phyloP scores from a whole-genome alignment of 495 filamentous ascomycete species.

The Patellaria atrata region DNA sequence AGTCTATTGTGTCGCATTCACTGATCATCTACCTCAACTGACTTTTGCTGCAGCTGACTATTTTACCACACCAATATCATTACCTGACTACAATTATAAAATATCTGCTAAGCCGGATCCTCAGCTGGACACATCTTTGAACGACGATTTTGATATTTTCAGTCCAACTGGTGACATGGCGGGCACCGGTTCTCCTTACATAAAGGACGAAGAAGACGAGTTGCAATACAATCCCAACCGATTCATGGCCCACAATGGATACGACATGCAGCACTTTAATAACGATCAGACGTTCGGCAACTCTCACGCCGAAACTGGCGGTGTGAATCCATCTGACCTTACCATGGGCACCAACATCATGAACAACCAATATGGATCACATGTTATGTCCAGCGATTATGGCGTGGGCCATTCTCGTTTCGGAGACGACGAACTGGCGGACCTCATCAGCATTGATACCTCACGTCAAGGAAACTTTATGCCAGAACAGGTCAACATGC shows the following conservation, averaged over 20 bases:
- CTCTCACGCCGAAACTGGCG: conserved; percentile 40
- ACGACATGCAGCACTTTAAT: conserved; percentile 49
- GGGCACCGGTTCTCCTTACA: conserved; percentile 40
- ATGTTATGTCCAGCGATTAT: conserved; percentile 20
- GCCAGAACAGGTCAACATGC: conserved; percentile 25
- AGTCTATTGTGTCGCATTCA: too few relatives aligned
- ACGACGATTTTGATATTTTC: conserved; percentile 28
- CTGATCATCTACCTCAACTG: too few relatives aligned
- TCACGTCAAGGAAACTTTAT: conserved; percentile 31
- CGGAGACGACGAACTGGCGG: conserved; percentile 50
- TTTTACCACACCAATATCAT: too few relatives aligned
- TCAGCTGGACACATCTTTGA: conserved; percentile 19
- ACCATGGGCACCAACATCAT: conserved; percentile 39
- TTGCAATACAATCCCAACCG: conserved; percentile 38
- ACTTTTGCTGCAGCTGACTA: conserved; percentile 19
- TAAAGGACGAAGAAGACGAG: conserved; percentile 67
- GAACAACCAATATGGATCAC: conserved; percentile 20
- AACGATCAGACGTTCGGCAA: conserved; percentile 43
- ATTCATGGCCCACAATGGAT: conserved; percentile 44
- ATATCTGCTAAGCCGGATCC: conserved; percentile 24
- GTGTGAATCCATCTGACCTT: conserved; percentile 78
- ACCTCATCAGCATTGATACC: conserved; percentile 29
- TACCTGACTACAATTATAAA: too few relatives aligned
- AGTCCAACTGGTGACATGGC: conserved; percentile 26
- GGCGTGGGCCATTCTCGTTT: conserved; percentile 37